phyloP scores from a whole-genome alignment of 352 stramenopile genomes.

The Globisporangium sylvaticum region DNA sequence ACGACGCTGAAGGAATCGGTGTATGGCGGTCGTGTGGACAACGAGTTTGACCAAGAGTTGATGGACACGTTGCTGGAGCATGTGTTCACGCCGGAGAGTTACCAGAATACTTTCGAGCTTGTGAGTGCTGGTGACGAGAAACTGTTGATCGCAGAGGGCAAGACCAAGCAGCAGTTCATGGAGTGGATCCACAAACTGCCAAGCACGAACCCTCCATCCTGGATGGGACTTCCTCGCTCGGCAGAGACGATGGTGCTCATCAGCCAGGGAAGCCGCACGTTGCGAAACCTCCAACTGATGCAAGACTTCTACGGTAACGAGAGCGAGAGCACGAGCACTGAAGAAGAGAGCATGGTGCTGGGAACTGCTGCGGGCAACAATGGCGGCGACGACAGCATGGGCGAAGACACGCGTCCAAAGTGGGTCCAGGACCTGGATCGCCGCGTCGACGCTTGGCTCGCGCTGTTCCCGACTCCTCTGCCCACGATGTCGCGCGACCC shows the following conservation, averaged over 20 bases:
- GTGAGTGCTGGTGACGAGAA: slow-evolving; percentile 40
- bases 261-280: slow-evolving; percentile 65
- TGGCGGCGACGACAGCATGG: slow-evolving; percentile 18
- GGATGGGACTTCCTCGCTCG: slow-evolving; percentile 90
- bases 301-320: slow-evolving; percentile 80
- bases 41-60: slow-evolving; percentile 94
- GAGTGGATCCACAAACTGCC: slow-evolving; percentile 86
- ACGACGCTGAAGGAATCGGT: slow-evolving; percentile 95
- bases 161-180: slow-evolving; percentile 90
- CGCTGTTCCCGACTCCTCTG: slow-evolving; percentile 47
- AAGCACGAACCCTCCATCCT: slow-evolving; percentile 89
- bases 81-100: slow-evolving; percentile 94
- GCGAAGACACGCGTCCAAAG: slow-evolving; percentile 50
- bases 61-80: slow-evolving; percentile 92
- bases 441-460: slow-evolving; percentile 60
- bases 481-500: slow-evolving; percentile 45
- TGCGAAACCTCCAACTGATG: slow-evolving; percentile 81
- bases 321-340: slow-evolving; percentile 26
- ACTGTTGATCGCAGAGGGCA: slow-evolving; percentile 85
- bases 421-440: slow-evolving; percentile 82
- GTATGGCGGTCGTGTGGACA: slow-evolving; percentile 97
- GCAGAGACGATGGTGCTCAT: slow-evolving; percentile 90
- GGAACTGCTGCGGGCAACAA: slow-evolving; percentile 24
- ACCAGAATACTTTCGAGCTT: slow-evolving; percentile 86
- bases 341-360: slow-evolving; percentile 68